phyloP scores from a whole-genome alignment of 352 stramenopile species.

The Globisporangium cylindrosporum region DNA sequence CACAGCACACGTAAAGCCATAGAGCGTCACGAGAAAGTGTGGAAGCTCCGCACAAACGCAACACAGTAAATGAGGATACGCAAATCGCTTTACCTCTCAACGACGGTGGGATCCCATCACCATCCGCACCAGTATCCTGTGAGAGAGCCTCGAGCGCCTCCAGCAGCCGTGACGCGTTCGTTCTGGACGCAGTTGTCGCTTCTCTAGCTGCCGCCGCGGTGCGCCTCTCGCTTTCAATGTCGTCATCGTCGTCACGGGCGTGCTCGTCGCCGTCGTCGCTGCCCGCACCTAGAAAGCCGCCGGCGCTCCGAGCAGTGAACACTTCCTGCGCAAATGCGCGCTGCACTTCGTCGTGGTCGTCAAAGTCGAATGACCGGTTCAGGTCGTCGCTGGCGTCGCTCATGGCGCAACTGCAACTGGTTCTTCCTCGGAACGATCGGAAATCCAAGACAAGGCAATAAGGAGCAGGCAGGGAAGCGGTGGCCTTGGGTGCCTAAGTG shows the following conservation, averaged over 20 bases:
- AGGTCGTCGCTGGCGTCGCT: conserved; percentile 27
- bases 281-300: background rate
- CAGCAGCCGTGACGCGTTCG: conserved; percentile 39
- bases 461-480: background rate
- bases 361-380: conserved; percentile 31
- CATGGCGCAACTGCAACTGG: conserved; percentile 1
- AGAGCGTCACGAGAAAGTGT: background rate
- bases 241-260: background rate
- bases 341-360: conserved; percentile 21
- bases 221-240: background rate
- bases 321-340: conserved; percentile 26
- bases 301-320: conserved; percentile 2
- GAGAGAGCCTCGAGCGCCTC: conserved; percentile 56
- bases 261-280: conserved; percentile 10
- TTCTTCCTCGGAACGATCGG: background rate
- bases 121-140: conserved; percentile 25
- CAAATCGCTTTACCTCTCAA: conserved; percentile 23
- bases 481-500: background rate
- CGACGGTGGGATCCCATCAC: conserved; percentile 35
- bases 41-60: background rate
- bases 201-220: background rate
- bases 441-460: background rate
- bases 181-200: conserved; percentile 5
- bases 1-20: background rate
- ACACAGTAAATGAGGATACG: background rate